These are phyloP conservation scores for Diaporthe destruens DNA, from an alignment of 2,329 filamentous ascomycete species.

Conservation along the genomic window DNA sequence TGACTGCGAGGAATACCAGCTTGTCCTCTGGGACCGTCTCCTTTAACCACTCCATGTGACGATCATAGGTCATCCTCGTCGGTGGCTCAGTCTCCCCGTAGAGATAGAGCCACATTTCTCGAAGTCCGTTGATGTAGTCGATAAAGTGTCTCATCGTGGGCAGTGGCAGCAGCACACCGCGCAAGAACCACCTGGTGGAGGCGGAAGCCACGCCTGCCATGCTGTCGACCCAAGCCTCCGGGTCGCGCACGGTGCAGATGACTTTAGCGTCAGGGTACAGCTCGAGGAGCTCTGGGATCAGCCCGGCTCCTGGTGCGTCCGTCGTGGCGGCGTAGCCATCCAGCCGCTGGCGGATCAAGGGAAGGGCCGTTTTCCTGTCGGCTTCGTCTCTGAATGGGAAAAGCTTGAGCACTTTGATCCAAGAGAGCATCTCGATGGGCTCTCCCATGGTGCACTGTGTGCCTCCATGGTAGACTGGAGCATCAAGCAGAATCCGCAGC, in stretches of 20 bases:
- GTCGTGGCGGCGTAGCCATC: slow-evolving; percentile 52
- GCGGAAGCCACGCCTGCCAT: slow-evolving; percentile 51
- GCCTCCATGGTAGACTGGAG: slow-evolving; percentile 8
- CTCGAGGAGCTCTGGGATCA: slow-evolving; percentile 60
- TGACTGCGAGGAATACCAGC: slow-evolving; percentile 53
- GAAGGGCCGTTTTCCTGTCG: neutral
- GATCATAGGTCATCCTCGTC: slow-evolving; percentile 28
- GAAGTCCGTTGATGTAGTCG: slow-evolving; percentile 47
- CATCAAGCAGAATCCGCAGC: neutral
- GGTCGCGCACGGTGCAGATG: slow-evolving; percentile 57
- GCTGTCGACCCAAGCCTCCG: slow-evolving; percentile 54
- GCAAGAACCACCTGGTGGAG: slow-evolving; percentile 52
- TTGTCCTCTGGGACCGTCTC: slow-evolving; percentile 49
- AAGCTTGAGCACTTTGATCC: slow-evolving; percentile 9
- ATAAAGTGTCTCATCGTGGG: slow-evolving; percentile 51
- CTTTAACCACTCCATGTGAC: slow-evolving; percentile 37
- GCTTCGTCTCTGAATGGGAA: neutral
- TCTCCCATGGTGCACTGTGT: slow-evolving; percentile 8
- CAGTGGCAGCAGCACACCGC: slow-evolving; percentile 50
- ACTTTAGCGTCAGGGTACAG: slow-evolving; percentile 64
- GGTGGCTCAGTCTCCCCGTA: slow-evolving; percentile 48
- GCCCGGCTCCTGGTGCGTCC: slow-evolving; percentile 58
- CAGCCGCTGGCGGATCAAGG: slow-evolving; percentile 10
- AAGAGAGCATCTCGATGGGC: neutral
- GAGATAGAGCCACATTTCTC: slow-evolving; percentile 44